phyloP scores from a whole-genome alignment of 2,329 filamentous ascomycete genomes.

The Neonectria faginata region DNA sequence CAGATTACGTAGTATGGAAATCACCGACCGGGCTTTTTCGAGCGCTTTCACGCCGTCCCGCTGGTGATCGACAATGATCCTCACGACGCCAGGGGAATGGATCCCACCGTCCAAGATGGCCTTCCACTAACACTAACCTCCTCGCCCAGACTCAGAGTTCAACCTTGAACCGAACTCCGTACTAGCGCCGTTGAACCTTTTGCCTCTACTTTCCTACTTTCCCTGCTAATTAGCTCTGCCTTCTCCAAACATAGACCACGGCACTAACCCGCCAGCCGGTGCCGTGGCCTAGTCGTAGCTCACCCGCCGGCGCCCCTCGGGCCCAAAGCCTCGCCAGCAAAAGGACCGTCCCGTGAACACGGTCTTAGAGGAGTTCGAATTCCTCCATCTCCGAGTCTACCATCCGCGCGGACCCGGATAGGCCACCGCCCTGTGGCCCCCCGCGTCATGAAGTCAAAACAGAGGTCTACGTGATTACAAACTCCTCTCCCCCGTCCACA shows the following conservation, averaged over 20 bases:
- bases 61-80: constrained; percentile 5
- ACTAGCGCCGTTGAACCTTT: background rate
- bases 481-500: constrained; percentile 2
- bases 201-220: background rate
- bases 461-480: background rate
- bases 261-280: background rate
- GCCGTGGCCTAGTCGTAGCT: constrained; percentile 14
- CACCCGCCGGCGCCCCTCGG: constrained; percentile 1
- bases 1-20: background rate
- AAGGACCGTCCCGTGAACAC: constrained; percentile 9
- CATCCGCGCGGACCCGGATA: background rate
- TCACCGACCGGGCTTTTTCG: background rate
- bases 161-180: background rate
- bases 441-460: background rate
- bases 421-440: background rate
- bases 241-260: background rate
- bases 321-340: constrained; percentile 7
- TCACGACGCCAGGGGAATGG: background rate
- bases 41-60: background rate
- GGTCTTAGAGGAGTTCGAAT: constrained; percentile 6
- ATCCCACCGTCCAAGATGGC: background rate
- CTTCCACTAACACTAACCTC: background rate
- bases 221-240: background rate
- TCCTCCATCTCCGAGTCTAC: constrained; percentile 5
- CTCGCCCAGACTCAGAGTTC: too few relatives aligned